Evolutionary conservation across 306 rosid species (phyloP).

Genomic region (Citrullus colocynthis): DNA sequence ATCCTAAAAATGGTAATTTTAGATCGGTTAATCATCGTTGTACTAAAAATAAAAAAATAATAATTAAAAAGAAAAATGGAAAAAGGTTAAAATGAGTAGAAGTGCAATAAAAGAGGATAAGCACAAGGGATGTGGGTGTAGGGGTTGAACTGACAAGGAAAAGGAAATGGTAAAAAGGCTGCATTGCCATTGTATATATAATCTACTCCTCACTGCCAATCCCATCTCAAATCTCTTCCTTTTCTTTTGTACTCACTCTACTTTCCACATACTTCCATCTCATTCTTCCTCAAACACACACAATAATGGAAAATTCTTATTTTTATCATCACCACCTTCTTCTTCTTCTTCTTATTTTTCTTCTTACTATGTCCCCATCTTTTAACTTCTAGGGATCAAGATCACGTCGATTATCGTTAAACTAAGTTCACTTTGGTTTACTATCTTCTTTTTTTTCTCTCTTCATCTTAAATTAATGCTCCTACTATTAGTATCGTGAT

Average conservation of each 20-base stretch:
- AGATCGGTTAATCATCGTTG: too few relatives aligned
- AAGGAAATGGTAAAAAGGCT: slow-evolving; percentile 1
- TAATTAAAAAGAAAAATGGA: not conserved
- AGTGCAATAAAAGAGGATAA: not conserved
- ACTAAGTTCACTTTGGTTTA: too few relatives aligned
- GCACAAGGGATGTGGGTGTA: not conserved
- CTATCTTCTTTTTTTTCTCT: too few relatives aligned
- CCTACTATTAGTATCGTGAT: too few relatives aligned
- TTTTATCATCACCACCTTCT: too few relatives aligned
- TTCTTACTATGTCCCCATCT: too few relatives aligned
- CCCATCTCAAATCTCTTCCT: not conserved
- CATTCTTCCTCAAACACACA: slow-evolving; percentile 7
- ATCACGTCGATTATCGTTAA: too few relatives aligned
- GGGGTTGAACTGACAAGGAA: not conserved
- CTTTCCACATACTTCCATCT: not conserved
- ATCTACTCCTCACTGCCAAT: not conserved
- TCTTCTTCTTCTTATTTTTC: not conserved
- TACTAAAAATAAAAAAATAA: too few relatives aligned
- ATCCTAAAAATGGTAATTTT: too few relatives aligned
- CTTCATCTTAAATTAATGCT: too few relatives aligned
- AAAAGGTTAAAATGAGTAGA: not conserved
- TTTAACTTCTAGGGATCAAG: too few relatives aligned
- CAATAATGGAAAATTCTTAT: not conserved
- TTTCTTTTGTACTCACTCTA: not conserved
- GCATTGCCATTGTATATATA: not conserved